A percentile compares a stretch with the other conserved stretches of the same genome.
These are phyloP conservation scores for Paracamarosporium sp. DNA, from an alignment of 2,329 filamentous ascomycete species.

Conservation along the genomic window DNA sequence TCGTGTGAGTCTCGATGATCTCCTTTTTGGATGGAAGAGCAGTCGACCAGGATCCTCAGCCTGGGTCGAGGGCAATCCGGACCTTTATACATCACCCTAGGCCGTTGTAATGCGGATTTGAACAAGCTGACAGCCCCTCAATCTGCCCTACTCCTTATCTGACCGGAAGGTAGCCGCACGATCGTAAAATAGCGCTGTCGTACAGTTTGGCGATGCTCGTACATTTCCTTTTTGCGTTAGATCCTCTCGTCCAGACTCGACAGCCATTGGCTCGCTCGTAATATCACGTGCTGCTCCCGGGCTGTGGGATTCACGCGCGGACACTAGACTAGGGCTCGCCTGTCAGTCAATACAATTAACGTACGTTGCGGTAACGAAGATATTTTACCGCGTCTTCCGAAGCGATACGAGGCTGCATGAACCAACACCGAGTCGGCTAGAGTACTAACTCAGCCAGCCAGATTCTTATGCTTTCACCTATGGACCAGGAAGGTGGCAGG, in stretches of 20 bases:
- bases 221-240: constrained; percentile 1
- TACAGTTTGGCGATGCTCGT: background rate
- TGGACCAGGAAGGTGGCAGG: too few relatives aligned
- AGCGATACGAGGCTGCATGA: too few relatives aligned
- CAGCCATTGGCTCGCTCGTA: constrained; percentile 1
- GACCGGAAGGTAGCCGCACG: background rate
- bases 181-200: background rate
- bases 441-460: too few relatives aligned
- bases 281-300: background rate
- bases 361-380: too few relatives aligned
- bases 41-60: background rate
- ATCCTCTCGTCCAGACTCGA: background rate
- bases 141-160: background rate
- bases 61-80: background rate
- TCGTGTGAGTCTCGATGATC: background rate
- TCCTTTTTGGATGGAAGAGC: background rate
- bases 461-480: too few relatives aligned
- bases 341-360: too few relatives aligned
- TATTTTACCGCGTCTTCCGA: too few relatives aligned
- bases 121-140: background rate
- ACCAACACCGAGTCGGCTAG: too few relatives aligned
- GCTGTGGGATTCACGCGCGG: background rate
- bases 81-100: constrained; percentile 1
- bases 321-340: too few relatives aligned
- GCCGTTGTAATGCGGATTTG: background rate